Base-by-base conservation (phyloP, 2,329 filamentous ascomycete genomes). In the Epichloe glyceriae region DNA sequence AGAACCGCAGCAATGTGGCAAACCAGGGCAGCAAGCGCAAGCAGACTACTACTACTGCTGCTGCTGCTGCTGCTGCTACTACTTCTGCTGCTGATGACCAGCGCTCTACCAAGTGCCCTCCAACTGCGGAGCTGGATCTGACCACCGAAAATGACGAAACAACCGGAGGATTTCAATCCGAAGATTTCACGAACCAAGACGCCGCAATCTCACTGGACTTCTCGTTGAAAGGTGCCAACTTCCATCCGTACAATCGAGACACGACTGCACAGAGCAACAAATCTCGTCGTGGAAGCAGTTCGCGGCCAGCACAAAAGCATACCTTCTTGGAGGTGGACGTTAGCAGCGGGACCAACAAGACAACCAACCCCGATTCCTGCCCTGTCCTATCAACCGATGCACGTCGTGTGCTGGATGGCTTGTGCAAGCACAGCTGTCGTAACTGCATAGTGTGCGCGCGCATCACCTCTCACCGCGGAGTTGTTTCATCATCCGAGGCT, bases 381-480 rank as follows among this genome's bases (percentile, higher is more conserved):
- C 70, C 72, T n/a, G 66, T 68, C 2, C 69, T 81, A 12, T 79
- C 77, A 11, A 65, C 63, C 40, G 70, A 75, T 51, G 76, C 76
- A 48, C 73, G 72, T 39, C 72, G 70, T 50, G 71, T 80, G 37
- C 68, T 80, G 17, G 73, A 80, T 52, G 65, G 64, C 43, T 68
- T 80, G 26, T 78, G 74, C 57, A 70, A 73, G 50, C 78, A 81
- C 58, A 73, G 73, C 52, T 76, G 73, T 56, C 65, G 67, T 50
- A 79, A 80, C 63, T 82, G 78, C 63, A 73, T 72, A 40, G 71
- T 81, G 15, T 82, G 78, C 64, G 69, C 68, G 34, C 75, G 78
- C 33, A 76, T 80, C 60, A 70, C 68, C 15, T 69, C 70, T 10
- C 71, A 72, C 52, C 64, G 64, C n/a, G 67, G 65, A 44, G 60